These are phyloP conservation scores for Xylogone sp. DNA, from an alignment of 2,329 filamentous ascomycete genomes.

Conservation along the genomic window DNA sequence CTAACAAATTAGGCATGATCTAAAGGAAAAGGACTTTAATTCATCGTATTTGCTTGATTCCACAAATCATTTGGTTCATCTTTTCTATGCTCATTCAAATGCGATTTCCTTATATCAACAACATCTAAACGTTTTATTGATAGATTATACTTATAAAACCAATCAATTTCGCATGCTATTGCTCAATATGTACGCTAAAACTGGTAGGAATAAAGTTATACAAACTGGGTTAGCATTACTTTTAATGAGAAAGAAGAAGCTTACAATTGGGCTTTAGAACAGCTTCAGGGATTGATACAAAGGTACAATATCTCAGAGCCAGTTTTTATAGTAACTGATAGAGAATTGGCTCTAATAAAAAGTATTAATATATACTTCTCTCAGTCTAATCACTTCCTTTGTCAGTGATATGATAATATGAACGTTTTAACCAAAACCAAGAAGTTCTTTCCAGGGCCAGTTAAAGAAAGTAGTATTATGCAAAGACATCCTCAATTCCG, in stretches of 20 bases:
- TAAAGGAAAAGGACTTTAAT: neutral
- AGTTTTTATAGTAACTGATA: too few relatives aligned
- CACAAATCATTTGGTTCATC: neutral
- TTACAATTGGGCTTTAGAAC: neutral
- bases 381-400: neutral
- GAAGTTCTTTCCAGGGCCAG: neutral
- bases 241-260: neutral
- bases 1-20: neutral
- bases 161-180: too few relatives aligned
- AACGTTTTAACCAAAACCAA: neutral
- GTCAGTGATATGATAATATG: constrained; percentile 1
- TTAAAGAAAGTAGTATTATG: neutral
- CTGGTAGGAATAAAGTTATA: too few relatives aligned
- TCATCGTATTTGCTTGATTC: neutral
- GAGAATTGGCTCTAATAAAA: neutral
- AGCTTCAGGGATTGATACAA: neutral
- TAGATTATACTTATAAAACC: too few relatives aligned
- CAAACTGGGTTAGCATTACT: neutral
- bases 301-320: neutral
- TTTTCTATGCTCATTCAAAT: neutral
- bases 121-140: too few relatives aligned
- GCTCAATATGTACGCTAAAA: neutral
- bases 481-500: neutral
- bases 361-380: neutral
- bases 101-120: too few relatives aligned